Evolutionary conservation across 371 early-diverging fungal species (phyloP).

Genomic region (Lichtheimia ornata): DNA sequence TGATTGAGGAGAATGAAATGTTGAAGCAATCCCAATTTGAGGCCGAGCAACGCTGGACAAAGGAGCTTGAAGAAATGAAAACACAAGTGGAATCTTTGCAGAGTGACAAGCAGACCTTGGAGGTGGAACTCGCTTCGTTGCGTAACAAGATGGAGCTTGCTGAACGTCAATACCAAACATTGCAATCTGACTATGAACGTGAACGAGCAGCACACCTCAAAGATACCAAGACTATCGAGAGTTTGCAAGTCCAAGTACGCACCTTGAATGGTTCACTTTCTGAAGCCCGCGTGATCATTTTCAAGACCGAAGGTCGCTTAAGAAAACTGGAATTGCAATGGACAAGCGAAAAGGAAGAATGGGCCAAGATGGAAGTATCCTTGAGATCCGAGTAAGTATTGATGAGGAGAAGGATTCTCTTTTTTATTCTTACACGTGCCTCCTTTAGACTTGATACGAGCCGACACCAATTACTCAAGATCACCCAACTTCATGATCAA

Average conservation of each 20-base stretch:
- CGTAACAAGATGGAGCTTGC: conserved; percentile 1
- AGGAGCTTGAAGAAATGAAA: not conserved
- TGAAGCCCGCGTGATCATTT: not conserved
- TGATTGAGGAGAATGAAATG: not conserved
- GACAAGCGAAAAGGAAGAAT: conserved; percentile 3
- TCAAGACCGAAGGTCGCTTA: not conserved
- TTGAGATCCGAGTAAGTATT: conserved; percentile 2
- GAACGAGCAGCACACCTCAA: not conserved
- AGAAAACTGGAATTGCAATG: not conserved
- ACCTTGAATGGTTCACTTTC: not conserved
- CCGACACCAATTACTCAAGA: too few relatives aligned
- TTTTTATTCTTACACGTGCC: too few relatives aligned
- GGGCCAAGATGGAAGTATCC: not conserved
- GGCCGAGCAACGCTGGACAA: conserved; percentile 3
- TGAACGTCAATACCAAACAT: not conserved
- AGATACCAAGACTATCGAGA: too few relatives aligned
- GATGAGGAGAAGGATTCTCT: too few relatives aligned
- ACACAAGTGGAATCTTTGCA: not conserved
- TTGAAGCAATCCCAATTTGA: conserved; percentile 1
- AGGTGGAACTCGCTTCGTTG: conserved; percentile 1
- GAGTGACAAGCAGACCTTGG: not conserved
- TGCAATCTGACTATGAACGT: not conserved
- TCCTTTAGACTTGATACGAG: not conserved
- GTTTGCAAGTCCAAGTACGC: not conserved
- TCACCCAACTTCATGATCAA: too few relatives aligned